Evolutionary conservation across 106 monocot genomes (phyloP).

Genomic region (Xerophyta viscosa): DNA sequence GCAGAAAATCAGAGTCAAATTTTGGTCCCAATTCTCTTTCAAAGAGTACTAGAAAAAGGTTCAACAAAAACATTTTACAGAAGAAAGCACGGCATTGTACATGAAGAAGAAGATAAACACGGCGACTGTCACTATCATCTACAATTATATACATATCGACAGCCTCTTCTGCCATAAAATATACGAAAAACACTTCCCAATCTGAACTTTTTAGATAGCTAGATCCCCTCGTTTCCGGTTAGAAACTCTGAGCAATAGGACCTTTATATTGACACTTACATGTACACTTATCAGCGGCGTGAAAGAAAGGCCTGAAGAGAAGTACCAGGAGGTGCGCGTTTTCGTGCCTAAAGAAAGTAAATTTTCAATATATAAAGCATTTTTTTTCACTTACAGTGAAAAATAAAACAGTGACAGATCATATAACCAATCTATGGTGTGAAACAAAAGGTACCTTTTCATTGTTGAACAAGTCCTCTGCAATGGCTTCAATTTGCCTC

Average conservation of each 20-base stretch:
- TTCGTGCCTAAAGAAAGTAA: constrained; percentile 32
- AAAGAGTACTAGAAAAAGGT: too few species aligned
- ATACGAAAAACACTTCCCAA: not conserved
- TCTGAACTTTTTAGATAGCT: too few species aligned
- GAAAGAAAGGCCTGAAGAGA: constrained; percentile 42
- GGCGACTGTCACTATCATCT: too few species aligned
- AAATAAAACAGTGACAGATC: too few species aligned
- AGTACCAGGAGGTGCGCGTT: constrained; percentile 27
- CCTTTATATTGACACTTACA: not conserved
- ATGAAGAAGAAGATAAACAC: not conserved
- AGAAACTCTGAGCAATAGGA: not conserved
- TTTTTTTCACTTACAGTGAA: not conserved
- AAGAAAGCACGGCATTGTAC: not conserved
- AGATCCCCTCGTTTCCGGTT: not conserved
- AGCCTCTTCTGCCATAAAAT: not conserved
- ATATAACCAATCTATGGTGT: not conserved
- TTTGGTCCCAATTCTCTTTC: too few species aligned
- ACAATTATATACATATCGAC: not conserved
- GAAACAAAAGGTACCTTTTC: constrained; percentile 44
- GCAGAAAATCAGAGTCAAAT: too few species aligned
- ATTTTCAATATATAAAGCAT: not conserved
- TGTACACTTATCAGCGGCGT: constrained; percentile 14
- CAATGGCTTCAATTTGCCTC: constrained; percentile 80
- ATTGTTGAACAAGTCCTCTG: constrained; percentile 89
- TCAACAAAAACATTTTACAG: too few species aligned